Conservation (phyloP, 1,284 basidiomycete genomes). For the Sporisorium reilianum region DNA sequence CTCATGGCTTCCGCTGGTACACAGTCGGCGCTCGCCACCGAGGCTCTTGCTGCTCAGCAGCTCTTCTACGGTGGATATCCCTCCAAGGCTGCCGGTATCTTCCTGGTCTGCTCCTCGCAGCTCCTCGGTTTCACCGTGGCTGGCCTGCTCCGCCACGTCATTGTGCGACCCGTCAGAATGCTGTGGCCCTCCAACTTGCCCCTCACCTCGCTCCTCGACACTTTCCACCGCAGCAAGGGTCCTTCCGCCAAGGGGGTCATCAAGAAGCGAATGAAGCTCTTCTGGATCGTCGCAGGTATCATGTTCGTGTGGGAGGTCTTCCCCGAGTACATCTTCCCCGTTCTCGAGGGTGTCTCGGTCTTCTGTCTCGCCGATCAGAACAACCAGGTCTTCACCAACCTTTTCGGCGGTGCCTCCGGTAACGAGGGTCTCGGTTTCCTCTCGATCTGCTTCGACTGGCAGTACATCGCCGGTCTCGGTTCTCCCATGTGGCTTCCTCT, state of each 20-base stretch:
- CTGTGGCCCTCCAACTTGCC: constrained; percentile 66
- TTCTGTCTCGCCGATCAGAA: constrained; percentile 70
- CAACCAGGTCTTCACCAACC: constrained; percentile 37
- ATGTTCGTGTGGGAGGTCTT: constrained; percentile 65
- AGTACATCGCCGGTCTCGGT: constrained; percentile 38
- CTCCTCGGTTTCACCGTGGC: constrained; percentile 78
- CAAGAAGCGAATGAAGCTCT: constrained; percentile 74
- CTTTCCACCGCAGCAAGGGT: constrained; percentile 51
- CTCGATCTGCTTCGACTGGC: constrained; percentile 43
- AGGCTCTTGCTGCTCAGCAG: constrained; percentile 38
- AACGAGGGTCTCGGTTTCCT: constrained; percentile 45
- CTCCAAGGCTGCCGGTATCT: constrained; percentile 65
- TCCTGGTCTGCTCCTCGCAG: constrained; percentile 77
- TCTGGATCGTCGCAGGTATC: constrained; percentile 72
- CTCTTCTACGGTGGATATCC: constrained; percentile 45
- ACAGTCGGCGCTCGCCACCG: constrained; percentile 28
- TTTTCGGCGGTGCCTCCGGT: constrained; percentile 43
- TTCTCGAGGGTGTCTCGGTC: constrained; percentile 64
- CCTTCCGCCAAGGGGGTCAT: constrained; percentile 69
- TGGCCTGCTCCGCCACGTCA: constrained; percentile 33
- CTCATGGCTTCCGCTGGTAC: constrained; percentile 37
- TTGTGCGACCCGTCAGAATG: constrained; percentile 60
- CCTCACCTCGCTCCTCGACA: constrained; percentile 55
- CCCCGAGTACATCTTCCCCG: constrained; percentile 72
- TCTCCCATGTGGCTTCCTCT: constrained; percentile 39